Conservation (phyloP, 257 asterid genomes). For the Orobanche coerulescens region DNA sequence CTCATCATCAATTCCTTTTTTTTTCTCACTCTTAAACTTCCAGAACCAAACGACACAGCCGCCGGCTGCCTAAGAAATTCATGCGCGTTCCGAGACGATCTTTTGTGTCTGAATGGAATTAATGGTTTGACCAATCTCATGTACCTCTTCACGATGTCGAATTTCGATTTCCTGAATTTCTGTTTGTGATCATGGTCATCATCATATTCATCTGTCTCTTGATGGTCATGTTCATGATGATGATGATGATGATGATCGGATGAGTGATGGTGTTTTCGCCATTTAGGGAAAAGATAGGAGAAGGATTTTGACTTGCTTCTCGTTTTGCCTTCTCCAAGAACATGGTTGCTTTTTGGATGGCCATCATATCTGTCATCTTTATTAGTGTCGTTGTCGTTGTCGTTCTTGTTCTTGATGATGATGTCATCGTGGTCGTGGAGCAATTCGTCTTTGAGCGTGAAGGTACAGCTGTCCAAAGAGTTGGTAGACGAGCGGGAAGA, state of each 20-base stretch:
- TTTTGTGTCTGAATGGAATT: slow-evolving; percentile 30
- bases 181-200: slow-evolving; percentile 23
- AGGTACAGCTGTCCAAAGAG: slow-evolving; percentile 52
- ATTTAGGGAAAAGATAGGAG: slow-evolving; percentile 42
- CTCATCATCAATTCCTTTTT: slow-evolving; percentile 28
- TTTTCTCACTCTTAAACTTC: slow-evolving; percentile 43
- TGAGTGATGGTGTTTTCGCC: slow-evolving; percentile 35
- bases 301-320: slow-evolving; percentile 51
- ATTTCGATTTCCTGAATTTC: slow-evolving; percentile 36
- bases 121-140: slow-evolving; percentile 53
- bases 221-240: neutral
- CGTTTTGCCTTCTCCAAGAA: slow-evolving; percentile 15
- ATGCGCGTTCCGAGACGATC: slow-evolving; percentile 4
- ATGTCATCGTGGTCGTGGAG: slow-evolving; percentile 8
- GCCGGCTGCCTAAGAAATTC: slow-evolving; percentile 29
- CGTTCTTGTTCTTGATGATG: neutral
- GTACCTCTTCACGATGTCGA: slow-evolving; percentile 54
- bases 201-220: slow-evolving; percentile 5
- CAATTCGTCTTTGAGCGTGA: slow-evolving; percentile 39
- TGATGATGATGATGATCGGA: neutral
- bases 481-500: slow-evolving; percentile 71
- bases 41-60: slow-evolving; percentile 37
- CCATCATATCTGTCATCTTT: neutral
- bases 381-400: neutral
- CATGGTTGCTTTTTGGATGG: neutral